Evolutionary conservation across 305 asterid genomes (phyloP), one percentile per base, ranked within the genome.

Genomic region (Galium porrigens): DNA sequence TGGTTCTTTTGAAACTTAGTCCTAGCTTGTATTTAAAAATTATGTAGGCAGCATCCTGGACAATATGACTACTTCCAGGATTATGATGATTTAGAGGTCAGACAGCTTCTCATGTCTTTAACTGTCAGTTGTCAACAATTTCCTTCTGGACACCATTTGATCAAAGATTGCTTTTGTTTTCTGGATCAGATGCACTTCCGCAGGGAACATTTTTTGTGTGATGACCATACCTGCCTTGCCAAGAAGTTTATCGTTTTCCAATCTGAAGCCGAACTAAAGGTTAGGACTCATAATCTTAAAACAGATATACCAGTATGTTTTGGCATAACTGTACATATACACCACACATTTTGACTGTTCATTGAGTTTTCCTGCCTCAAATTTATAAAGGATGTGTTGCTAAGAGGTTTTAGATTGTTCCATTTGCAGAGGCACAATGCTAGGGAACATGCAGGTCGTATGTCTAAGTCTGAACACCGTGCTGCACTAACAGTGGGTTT

Each of bases 31-130:
- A 18, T 22, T 8, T 3, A 48, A 17, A 2, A 20, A n/a, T 48
- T n/a, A 46, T 78, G 79, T 89, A 94, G 99, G 84, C 96, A 84
- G 73, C 88, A 90, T 72, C 97, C 97, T 66, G 99, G 95, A 70
- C 92, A 85, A 74, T 84, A 77, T 58, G 96, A 90, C 60, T 94
- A 90, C 88, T 94, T 80, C 88, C 84, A 84, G 76, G 83, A 84
- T 68, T 94, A 94, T 63, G 86, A 94, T 78, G 94, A 90, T 68
- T 79, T 94, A 80, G 99, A 94, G 95, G 97, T 86, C n/a, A 66
- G 73, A 71, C 61, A 64, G 62, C 53, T 64, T 70, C 39, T 25
- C 63, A 46, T 15, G 65, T 15, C 70, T 18, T 71, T 59, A 34
- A 27, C 53, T 58, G 12, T 14, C 0, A 37, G 22, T 52, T 61